Base-by-base conservation (phyloP, 148 eudicot genomes). In the Rhododendron molle region DNA sequence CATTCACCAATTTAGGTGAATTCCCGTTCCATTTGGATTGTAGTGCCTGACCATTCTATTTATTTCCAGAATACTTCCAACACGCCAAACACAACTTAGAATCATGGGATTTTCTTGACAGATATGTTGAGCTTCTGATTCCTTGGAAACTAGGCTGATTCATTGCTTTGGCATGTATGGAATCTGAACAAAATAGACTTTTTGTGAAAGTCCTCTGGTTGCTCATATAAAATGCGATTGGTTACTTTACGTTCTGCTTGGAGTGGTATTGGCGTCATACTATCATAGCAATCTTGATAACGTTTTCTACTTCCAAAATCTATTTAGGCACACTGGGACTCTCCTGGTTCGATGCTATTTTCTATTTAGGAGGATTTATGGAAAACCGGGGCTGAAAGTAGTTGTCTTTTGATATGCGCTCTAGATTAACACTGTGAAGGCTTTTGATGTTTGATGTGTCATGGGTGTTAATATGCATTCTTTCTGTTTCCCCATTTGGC, bases 401-500 rank as follows among this genome's bases (percentile, higher is more conserved):
- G 34, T 28, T 83, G 74, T 71, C 60, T 44, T 83, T 83, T 28
- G 28, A 20, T 71, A 32, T 20, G 30, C 21, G 80, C 50, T 34
- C 30, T 28, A 13, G 43, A 2, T 36, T 62, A 56, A 14, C 40
- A 13, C 50, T 54, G 1, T 54, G 52, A 32, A 18, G 43, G 11
- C 11, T 18, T 28, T 76, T 76, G 69, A 44, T 76, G 40, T 78
- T 83, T 87, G 30, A 49, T 26, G 10, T 16, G 44, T 49, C 2
- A 40, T 44, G 20, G 52, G 47, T 34, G 16, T 60, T 69, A 40
- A 87, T 79, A 30, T 67, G 80, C 36, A 46, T 47, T 78, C 49
- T 78, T 43, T 77, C 47, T 62, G 40, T 71, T 83, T 69, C 47
- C 58, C 80, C 50, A 78, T 85, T 72, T 87, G 77, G 49, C 89